A percentile compares a stretch with the other conserved stretches of the same genome.
Conservation (phyloP, 192 early-diverging fungal species). For the Umbelopsis isabellina region DNA sequence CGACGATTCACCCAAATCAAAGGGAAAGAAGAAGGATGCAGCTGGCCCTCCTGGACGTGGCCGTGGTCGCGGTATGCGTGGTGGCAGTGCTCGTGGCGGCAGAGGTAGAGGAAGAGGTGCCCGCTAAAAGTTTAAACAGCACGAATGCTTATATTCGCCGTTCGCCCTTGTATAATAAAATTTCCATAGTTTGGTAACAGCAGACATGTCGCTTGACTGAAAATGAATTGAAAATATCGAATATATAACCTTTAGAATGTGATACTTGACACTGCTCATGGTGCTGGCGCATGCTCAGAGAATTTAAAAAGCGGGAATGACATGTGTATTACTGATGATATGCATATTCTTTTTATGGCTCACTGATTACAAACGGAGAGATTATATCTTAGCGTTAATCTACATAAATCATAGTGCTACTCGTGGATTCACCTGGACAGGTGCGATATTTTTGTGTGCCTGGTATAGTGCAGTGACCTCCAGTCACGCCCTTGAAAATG, state of each 20-base stretch:
- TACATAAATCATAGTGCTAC: slow-evolving; percentile 15
- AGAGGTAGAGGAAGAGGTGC: slow-evolving; percentile 46
- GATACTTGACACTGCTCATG: too few relatives aligned
- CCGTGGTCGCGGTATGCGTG: slow-evolving; percentile 75
- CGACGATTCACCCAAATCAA: slow-evolving; percentile 93
- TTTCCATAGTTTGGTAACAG: slow-evolving; percentile 6
- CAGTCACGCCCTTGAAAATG: not conserved
- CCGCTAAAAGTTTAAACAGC: slow-evolving; percentile 27
- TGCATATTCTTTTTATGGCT: too few relatives aligned
- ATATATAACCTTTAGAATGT: too few relatives aligned
- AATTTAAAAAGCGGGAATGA: too few relatives aligned
- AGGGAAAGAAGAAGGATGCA: slow-evolving; percentile 85
- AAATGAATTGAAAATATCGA: too few relatives aligned
- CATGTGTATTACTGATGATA: too few relatives aligned
- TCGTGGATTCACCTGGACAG: not conserved
- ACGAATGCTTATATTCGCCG: slow-evolving; percentile 2
- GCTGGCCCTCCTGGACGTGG: slow-evolving; percentile 54
- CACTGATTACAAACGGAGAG: too few relatives aligned
- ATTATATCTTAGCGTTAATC: too few relatives aligned
- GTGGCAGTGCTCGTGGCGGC: slow-evolving; percentile 68
- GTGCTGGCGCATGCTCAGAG: too few relatives aligned
- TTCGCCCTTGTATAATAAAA: slow-evolving; percentile 24
- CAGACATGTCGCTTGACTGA: not conserved
- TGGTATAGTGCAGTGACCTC: not conserved
- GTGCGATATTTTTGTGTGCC: not conserved